phyloP scores from a whole-genome alignment of 2,329 filamentous ascomycete species.

The Apiospora saccharicola region DNA sequence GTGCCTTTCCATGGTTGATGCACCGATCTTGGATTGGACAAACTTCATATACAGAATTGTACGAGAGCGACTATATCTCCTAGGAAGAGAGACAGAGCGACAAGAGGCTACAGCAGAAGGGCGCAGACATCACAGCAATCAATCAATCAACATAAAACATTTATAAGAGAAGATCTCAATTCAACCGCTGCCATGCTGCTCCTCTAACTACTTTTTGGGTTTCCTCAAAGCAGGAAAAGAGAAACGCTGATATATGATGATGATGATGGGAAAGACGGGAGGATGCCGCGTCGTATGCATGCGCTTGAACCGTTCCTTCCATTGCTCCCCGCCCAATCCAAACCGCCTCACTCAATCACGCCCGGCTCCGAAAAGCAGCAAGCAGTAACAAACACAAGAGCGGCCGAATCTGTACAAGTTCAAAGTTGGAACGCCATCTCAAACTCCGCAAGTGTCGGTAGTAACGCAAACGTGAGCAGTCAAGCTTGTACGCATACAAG shows the following conservation, averaged over 20 bases:
- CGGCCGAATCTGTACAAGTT: not conserved
- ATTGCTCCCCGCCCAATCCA: not conserved
- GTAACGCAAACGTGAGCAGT: not conserved
- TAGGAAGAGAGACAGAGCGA: not conserved
- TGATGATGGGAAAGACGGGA: not conserved
- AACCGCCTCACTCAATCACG: not conserved
- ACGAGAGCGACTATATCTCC: too few relatives aligned
- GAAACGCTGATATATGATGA: slow-evolving; percentile 13
- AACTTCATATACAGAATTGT: too few relatives aligned
- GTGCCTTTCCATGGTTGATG: too few relatives aligned
- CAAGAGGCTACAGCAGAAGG: not conserved
- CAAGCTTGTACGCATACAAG: slow-evolving; percentile 17
- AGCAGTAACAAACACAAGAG: not conserved
- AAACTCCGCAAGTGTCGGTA: not conserved
- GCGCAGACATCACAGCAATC: not conserved
- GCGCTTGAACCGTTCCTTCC: not conserved
- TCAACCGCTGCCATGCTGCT: slow-evolving; percentile 9
- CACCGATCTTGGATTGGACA: too few relatives aligned
- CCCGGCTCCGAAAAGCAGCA: slow-evolving; percentile 5
- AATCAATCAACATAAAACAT: not conserved
- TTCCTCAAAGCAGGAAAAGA: not conserved
- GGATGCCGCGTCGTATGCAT: not conserved
- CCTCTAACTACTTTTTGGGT: not conserved
- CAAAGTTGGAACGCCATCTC: slow-evolving; percentile 1
- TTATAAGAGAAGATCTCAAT: not conserved